phyloP scores from a whole-genome alignment of 768 basidiomycete species.

The Lactifluus echinatus region DNA sequence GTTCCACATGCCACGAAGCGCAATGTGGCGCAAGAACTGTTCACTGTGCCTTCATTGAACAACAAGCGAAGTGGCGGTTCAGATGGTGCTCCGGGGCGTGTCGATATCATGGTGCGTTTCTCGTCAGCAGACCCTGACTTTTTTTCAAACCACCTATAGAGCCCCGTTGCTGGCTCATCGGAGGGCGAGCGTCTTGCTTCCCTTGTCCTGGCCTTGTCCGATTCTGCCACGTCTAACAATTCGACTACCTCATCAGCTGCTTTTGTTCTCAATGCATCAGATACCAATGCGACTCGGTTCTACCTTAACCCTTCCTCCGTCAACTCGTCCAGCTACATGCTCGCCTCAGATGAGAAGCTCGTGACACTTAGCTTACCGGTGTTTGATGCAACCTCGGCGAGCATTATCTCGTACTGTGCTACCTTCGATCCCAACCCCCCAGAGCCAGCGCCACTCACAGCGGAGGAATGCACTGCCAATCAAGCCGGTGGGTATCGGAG shows the following conservation, averaged over 20 bases:
- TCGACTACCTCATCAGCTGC: neutral
- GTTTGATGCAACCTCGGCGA: slow-evolving; percentile 31
- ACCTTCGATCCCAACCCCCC: slow-evolving; percentile 51
- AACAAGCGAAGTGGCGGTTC: slow-evolving; percentile 8
- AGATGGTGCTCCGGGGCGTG: slow-evolving; percentile 31
- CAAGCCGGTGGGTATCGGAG: slow-evolving; percentile 31
- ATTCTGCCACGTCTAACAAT: neutral
- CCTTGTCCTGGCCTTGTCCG: slow-evolving; percentile 28
- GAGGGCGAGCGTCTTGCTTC: slow-evolving; percentile 33
- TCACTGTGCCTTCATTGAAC: neutral
- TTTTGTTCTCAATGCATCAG: slow-evolving; percentile 30
- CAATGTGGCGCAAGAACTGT: slow-evolving; percentile 11
- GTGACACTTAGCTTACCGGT: slow-evolving; percentile 41
- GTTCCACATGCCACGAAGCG: slow-evolving; percentile 18
- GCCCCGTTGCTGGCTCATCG: slow-evolving; percentile 28
- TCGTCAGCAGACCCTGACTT: slow-evolving; percentile 7
- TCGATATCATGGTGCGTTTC: slow-evolving; percentile 41
- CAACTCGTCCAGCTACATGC: neutral
- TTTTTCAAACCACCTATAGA: slow-evolving; percentile 23
- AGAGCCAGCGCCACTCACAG: slow-evolving; percentile 40
- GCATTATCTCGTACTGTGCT: slow-evolving; percentile 42
- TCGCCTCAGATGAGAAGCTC: slow-evolving; percentile 20
- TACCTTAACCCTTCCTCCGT: slow-evolving; percentile 22
- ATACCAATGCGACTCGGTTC: slow-evolving; percentile 25
- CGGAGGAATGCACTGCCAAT: slow-evolving; percentile 34